These are phyloP conservation scores for Heliosperma pusillum DNA, from an alignment of 148 eudicot species.

Conservation along the genomic window DNA sequence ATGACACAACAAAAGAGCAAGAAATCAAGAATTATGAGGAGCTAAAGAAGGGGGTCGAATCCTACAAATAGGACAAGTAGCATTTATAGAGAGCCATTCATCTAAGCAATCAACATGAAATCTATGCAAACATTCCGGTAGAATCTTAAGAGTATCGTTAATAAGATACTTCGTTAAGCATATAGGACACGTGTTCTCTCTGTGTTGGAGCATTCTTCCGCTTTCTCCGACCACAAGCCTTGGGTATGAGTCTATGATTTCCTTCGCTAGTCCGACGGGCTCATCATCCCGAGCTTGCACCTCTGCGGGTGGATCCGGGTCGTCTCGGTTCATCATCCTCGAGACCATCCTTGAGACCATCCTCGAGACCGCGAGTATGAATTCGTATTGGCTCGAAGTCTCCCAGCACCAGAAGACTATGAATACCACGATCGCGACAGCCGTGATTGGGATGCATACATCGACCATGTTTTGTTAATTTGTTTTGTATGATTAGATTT, in stretches of 20 bases:
- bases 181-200: conserved; percentile 18
- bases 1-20: too few species aligned
- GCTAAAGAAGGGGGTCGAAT: neutral
- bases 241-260: conserved; percentile 18
- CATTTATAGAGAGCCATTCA: conserved; percentile 17
- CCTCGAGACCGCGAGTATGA: neutral
- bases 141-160: neutral
- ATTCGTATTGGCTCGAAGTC: neutral
- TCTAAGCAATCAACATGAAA: conserved; percentile 19
- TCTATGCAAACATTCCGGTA: conserved; percentile 21
- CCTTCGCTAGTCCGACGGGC: conserved; percentile 7
- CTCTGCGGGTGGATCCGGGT: too few species aligned
- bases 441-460: neutral
- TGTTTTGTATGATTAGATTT: neutral
- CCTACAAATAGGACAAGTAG: conserved; percentile 24
- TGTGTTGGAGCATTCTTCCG: neutral
- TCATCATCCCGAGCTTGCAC: neutral
- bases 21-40: too few species aligned
- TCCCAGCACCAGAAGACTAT: neutral
- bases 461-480: neutral
- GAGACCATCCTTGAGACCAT: neutral
- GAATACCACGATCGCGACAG: neutral
- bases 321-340: neutral
- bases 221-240: conserved; percentile 18
- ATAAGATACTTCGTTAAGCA: conserved; percentile 15